Base-by-base conservation (phyloP, 1,284 basidiomycete genomes). In the Boletus semigastroideus region DNA sequence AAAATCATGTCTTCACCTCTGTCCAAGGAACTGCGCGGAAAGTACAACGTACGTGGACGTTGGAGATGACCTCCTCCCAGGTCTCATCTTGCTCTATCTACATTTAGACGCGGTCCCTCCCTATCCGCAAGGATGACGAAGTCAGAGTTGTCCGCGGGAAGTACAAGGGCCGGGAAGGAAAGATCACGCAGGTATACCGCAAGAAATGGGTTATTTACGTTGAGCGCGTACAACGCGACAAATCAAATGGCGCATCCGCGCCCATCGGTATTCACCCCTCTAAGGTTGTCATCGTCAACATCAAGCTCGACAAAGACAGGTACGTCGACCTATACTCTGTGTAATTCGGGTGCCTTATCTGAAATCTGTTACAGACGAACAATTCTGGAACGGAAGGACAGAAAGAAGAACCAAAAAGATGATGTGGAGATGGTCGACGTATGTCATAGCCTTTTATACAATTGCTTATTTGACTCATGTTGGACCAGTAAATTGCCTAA, bases 161-260 rank as follows among this genome's bases (percentile, higher is more conserved):
- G 75, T 94, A 95, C 86, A 96, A 95, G 82, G 94, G 96, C 59
- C 87, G 94, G 74, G 97, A 99, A 82, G 97, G 97, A 71, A 96
- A 97, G 79, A 86, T 95, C 62, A 92, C 90, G 58, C 92, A 94
- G 76, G 95, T 98, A 59, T 98, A 98, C 86, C 91, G 96, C 73
- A 98, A 98, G 90, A 98, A 98, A 78, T 98, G 93, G 92, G 93
- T 98, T 54, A 91, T 99, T 75, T 90, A 98, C 79, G 91, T 99
- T 70, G 97, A 99, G 76, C 92, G 95, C 72, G 94, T 99, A 57
- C 88, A 91, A 68, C 87, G 95, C 62, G 97, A 99, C 81, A 99
- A 99, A 80, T 92, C 92, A 63, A 98, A 97, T 73, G 97, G 97
- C 63, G 90, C 94, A 58, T 90, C 94, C 54, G 86, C 89, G 54